Evolutionary conservation across 768 basidiomycete species (phyloP), one percentile per base, ranked within the genome.

Genomic region (Daedaleopsis sinensis): DNA sequence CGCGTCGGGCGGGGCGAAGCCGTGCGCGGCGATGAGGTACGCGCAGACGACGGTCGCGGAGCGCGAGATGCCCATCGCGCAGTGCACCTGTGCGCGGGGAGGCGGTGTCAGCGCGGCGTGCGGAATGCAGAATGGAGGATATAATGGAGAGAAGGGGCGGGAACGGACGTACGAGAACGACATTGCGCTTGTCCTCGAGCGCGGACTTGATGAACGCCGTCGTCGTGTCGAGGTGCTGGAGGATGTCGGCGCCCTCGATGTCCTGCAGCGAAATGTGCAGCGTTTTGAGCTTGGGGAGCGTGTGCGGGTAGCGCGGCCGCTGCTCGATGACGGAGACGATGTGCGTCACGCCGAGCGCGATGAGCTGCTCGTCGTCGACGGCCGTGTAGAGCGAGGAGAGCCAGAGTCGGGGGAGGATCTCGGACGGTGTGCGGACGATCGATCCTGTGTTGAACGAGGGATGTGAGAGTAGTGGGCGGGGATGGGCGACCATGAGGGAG

Each of bases 31-130:
- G 59, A 75, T 63, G 57, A 73, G 76, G 73, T 91, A 93, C 55
- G 89, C 91, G 63, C 87, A 86, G 4, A 92, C 85, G 27, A 91
- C 82, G 5, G 89, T 91, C 0, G 91, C 82, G 46, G 88, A 90
- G 23, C 91, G 82, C 66, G 88, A 90, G 59, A 91, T 81, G 44
- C 91, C 91, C 73, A 86, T 84, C 43, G 85, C 73, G 70, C 91
- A 93, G 71, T 93, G 91, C 13, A 93, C 88, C 89, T 91, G 65
- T 19, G 27, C 18, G 27, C 27, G 27, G 48, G 36, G 35, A 43
- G 57, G 48, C 36, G 50, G 19, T 19, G 16, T 43, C 37, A 48
- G 61, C 52, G 43, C 16, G 51, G 44, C 44, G 44, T 32, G 27
- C 7, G 27, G 27, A 32, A 32, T 18, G 18, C 44, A 46, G 44